phyloP scores from a whole-genome alignment of 2,329 filamentous ascomycete genomes.

The Ceratocystis cubensis region DNA sequence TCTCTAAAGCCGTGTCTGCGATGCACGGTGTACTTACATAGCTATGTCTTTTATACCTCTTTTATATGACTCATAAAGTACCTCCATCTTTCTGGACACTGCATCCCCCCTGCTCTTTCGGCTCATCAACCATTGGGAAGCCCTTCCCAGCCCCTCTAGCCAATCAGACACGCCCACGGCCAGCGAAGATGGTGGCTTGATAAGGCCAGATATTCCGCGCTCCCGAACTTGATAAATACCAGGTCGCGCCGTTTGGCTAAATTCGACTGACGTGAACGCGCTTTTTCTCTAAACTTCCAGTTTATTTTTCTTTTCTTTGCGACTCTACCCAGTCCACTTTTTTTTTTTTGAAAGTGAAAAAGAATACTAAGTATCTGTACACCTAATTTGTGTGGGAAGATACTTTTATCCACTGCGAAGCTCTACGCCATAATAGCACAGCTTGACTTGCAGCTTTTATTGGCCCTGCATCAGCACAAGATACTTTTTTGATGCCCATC shows the following conservation, averaged over 20 bases:
- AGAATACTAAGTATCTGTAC: slow-evolving; percentile 11
- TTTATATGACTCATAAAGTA: slow-evolving; percentile 15
- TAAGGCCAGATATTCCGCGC: slow-evolving; percentile 22
- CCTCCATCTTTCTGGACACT: slow-evolving; percentile 9
- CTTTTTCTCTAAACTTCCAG: slow-evolving; percentile 21
- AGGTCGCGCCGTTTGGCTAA: slow-evolving; percentile 22
- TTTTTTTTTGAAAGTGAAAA: no score
- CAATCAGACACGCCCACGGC: slow-evolving; percentile 17
- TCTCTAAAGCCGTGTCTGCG: background rate
- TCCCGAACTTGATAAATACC: slow-evolving; percentile 23
- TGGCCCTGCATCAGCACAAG: no score
- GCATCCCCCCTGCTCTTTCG: slow-evolving; percentile 5
- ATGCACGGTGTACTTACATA: slow-evolving; percentile 10
- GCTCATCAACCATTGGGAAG: background rate
- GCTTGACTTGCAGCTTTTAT: no score
- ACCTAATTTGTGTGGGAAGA: slow-evolving; percentile 18
- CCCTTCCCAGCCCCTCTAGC: background rate
- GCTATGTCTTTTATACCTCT: slow-evolving; percentile 3
- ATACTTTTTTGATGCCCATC: background rate
- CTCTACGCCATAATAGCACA: background rate
- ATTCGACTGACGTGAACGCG: slow-evolving; percentile 23
- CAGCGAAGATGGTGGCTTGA: slow-evolving; percentile 14
- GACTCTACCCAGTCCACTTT: slow-evolving; percentile 7
- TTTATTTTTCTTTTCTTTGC: slow-evolving; percentile 19
- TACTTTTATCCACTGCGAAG: slow-evolving; percentile 12